Conservation (phyloP, 495 filamentous ascomycete genomes). For the Schizothecium vesticola region DNA sequence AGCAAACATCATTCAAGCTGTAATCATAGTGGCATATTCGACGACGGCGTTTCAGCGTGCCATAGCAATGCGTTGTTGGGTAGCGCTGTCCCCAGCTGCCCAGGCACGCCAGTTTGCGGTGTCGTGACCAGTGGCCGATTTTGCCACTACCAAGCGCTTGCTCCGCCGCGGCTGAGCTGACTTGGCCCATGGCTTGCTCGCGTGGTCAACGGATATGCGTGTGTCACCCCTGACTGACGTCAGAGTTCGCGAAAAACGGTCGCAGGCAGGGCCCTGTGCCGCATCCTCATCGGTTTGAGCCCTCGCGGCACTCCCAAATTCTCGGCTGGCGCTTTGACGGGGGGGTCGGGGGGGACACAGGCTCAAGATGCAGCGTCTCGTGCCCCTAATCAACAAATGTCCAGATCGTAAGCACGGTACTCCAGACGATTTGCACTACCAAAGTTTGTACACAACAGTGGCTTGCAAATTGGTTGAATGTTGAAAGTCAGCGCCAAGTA, state of each 20-base stretch:
- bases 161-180: neutral
- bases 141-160: neutral
- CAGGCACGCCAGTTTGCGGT: neutral
- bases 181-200: neutral
- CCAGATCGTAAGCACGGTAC: neutral
- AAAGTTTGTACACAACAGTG: neutral
- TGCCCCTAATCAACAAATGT: neutral
- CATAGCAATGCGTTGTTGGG: neutral
- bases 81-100: neutral
- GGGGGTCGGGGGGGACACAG: too few species aligned
- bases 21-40: neutral
- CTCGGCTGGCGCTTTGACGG: neutral
- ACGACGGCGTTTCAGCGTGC: neutral
- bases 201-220: neutral
- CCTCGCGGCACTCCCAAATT: neutral
- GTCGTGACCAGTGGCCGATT: neutral
- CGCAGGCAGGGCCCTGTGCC: neutral
- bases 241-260: neutral
- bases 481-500: neutral
- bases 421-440: too few species aligned
- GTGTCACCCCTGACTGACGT: neutral
- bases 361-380: neutral
- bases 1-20: neutral
- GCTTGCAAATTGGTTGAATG: neutral
- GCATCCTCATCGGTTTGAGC: neutral